Evolutionary conservation across 2,329 filamentous ascomycete genomes (phyloP).

Genomic region (Colletotrichum tanaceti): DNA sequence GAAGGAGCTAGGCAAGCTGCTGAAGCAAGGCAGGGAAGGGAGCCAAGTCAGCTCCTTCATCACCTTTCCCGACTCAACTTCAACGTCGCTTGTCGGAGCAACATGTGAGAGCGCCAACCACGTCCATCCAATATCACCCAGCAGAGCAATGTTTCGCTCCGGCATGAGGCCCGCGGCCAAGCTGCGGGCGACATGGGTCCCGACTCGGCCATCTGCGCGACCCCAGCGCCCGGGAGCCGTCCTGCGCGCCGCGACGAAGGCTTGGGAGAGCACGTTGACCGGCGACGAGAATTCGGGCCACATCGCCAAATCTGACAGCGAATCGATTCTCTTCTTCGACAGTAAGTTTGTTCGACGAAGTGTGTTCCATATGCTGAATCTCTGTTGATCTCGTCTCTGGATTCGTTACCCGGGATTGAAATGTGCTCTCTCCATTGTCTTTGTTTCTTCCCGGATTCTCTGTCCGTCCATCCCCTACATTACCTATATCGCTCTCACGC

Average conservation of each 20-base stretch:
- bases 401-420: no score
- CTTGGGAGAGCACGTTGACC: slow-evolving; percentile 59
- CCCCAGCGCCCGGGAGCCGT: slow-evolving; percentile 17
- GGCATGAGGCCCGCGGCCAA: slow-evolving; percentile 16
- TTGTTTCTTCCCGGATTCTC: not conserved
- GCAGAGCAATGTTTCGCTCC: slow-evolving; percentile 32
- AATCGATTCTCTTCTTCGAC: slow-evolving; percentile 90
- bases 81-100: slow-evolving; percentile 7
- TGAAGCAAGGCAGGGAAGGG: slow-evolving; percentile 10
- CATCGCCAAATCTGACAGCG: slow-evolving; percentile 79
- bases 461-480: not conserved
- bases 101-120: slow-evolving; percentile 18
- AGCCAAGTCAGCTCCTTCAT: not conserved
- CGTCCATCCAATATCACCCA: slow-evolving; percentile 23
- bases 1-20: slow-evolving; percentile 16
- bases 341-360: slow-evolving; percentile 63
- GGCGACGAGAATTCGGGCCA: slow-evolving; percentile 80
- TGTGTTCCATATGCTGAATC: not conserved
- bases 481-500: not conserved
- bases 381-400: not conserved
- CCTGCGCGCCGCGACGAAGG: slow-evolving; percentile 38
- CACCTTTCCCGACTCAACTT: not conserved
- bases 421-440: not conserved
- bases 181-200: slow-evolving; percentile 17
- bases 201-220: slow-evolving; percentile 15